Evolutionary conservation across 1,284 basidiomycete species (phyloP).

Genomic region (Amylostereum chailletii): DNA sequence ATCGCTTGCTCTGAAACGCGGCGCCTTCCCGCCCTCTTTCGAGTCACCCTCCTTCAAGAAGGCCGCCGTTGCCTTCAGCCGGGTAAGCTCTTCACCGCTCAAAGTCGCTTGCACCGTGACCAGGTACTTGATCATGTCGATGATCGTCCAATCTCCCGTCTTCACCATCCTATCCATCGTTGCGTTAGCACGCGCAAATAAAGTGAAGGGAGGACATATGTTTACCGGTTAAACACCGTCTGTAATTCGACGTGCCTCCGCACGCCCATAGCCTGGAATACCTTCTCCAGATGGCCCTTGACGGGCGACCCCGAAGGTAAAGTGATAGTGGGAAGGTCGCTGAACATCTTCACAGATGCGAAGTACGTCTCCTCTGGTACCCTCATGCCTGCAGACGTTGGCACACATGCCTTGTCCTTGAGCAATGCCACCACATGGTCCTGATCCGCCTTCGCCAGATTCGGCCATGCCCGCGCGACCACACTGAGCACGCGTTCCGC

Average conservation of each 20-base stretch:
- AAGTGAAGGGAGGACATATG: constrained; percentile 1
- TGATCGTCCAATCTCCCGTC: constrained; percentile 75
- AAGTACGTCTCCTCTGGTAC: constrained; percentile 81
- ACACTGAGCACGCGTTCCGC: constrained; percentile 75
- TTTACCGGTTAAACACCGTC: constrained; percentile 73
- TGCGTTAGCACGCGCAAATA: constrained; percentile 6
- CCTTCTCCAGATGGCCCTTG: constrained; percentile 71
- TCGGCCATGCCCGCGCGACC: constrained; percentile 73
- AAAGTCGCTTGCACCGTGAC: constrained; percentile 78
- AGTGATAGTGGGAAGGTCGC: constrained; percentile 78
- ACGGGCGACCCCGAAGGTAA: constrained; percentile 62
- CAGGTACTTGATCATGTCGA: constrained; percentile 80
- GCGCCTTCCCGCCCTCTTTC: constrained; percentile 21
- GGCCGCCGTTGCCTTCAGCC: constrained; percentile 74
- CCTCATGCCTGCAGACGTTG: constrained; percentile 74
- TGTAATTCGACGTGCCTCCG: constrained; percentile 89
- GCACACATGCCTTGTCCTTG: constrained; percentile 70
- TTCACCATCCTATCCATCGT: constrained; percentile 63
- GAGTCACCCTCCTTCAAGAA: constrained; percentile 57
- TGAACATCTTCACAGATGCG: constrained; percentile 79
- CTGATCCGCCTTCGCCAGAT: constrained; percentile 52
- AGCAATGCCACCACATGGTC: constrained; percentile 51
- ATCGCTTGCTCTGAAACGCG: constrained; percentile 56
- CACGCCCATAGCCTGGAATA: constrained; percentile 77
- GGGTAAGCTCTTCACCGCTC: constrained; percentile 58